These are phyloP conservation scores for Xylaria palmicola DNA, from an alignment of 495 filamentous ascomycete species.

Conservation along the genomic window DNA sequence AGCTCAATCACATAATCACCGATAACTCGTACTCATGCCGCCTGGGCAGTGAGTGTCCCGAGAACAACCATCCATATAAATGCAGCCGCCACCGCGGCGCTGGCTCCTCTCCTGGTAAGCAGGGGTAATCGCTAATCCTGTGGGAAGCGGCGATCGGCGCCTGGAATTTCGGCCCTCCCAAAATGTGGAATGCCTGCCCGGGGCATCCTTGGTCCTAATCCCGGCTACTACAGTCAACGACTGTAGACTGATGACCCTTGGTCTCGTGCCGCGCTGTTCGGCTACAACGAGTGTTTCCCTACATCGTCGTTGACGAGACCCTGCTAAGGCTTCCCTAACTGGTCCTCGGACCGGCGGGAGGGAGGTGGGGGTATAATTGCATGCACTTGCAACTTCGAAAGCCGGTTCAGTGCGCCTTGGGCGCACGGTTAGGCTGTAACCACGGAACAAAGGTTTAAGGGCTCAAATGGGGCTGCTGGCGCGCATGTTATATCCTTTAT, in stretches of 20 bases:
- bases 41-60: constrained; percentile 1
- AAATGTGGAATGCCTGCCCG: too few species aligned
- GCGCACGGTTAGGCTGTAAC: constrained; percentile 11
- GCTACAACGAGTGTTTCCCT: constrained; percentile 19
- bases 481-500: constrained; percentile 23
- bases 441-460: neutral
- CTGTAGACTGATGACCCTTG: neutral
- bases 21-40: neutral
- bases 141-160: neutral
- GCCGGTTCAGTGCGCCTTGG: constrained; percentile 15
- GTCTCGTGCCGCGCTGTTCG: constrained; percentile 25
- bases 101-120: constrained; percentile 13
- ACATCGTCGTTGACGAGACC: constrained; percentile 23
- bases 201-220: constrained; percentile 4
- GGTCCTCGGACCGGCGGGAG: constrained; percentile 26
- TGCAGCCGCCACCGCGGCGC: constrained; percentile 13
- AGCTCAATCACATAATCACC: constrained; percentile 1
- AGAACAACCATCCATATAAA: constrained; percentile 8
- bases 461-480: neutral
- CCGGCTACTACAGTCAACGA: constrained; percentile 2
- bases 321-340: constrained; percentile 14
- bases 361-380: constrained; percentile 21
- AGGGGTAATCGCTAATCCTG: constrained; percentile 1
- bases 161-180: neutral
- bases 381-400: constrained; percentile 32